Evolutionary conservation across 2,329 filamentous ascomycete genomes (phyloP), one percentile per base, ranked within the genome.

Genomic region (Lachnellula suecica): DNA sequence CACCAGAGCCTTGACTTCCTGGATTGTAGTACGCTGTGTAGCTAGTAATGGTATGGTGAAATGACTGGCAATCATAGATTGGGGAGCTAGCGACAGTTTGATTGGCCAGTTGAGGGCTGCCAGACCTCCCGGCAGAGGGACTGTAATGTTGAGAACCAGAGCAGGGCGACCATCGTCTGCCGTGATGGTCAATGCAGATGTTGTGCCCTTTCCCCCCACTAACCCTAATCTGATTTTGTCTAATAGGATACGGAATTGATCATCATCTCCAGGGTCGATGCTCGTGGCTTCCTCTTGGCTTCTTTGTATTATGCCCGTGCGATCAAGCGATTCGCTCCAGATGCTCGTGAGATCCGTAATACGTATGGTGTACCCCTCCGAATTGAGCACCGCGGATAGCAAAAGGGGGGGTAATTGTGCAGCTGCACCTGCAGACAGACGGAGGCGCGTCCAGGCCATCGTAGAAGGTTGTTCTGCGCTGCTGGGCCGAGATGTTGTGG

Each of bases 291-390:
- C 78, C 22, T 79, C 71, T 51, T 81, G 74, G 25, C 83, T 86
- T 53, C 87, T 81, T 53, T 76, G 72, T 50, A 84, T 77, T 51
- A 93, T 87, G 10, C 74, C 76, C n/a, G 74, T 75, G 20, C 82
- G 74, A 51, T 83, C 78, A 20, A 91, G 71, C 8, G 68, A 75
- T 69, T 92, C 88, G 23, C 74, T 71, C 89, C 89, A 94, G n/a
- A 91, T 73, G 59, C 84, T 80, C 64, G 80, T 84, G 53, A 91
- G 75, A 65, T 93, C 89, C 2, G 87, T 90, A 35, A 93, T 66
- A 52, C 82, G 77, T 24, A 92, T 67, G 2, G 72, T 77, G 71
- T 92, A 92, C 10, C 82, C 78, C 11, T 76, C 70, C 15, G 72
- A 47, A 4, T 72, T 72, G 62, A 87, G 83, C 24, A 69, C 64